A percentile compares a stretch with the other conserved stretches of the same genome.
These are phyloP conservation scores for Massariosphaeria phaeospora DNA, from an alignment of 495 filamentous ascomycete genomes.

Conservation along the genomic window DNA sequence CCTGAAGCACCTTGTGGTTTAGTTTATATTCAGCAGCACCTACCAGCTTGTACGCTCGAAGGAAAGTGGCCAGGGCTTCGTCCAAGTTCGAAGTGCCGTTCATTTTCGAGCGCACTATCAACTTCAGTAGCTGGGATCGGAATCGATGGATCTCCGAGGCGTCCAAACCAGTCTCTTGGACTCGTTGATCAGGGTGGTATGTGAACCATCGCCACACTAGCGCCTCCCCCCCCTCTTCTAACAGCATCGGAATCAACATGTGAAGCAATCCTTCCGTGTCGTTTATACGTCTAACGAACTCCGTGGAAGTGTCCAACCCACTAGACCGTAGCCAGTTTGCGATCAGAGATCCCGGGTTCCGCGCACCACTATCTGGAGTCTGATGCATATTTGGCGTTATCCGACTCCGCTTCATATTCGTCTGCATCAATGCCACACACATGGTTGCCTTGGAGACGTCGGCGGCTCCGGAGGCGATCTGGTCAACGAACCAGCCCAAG, in stretches of 20 bases:
- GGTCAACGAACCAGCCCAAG: conserved; percentile 23
- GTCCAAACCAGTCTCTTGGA: conserved; percentile 7
- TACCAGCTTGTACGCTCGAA: conserved; percentile 2
- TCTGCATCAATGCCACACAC: neutral
- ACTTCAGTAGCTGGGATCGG: neutral
- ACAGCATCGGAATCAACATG: conserved; percentile 2
- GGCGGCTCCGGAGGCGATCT: conserved; percentile 16
- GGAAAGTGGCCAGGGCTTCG: conserved; percentile 7
- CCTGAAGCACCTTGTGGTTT: neutral
- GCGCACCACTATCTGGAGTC: too few species aligned
- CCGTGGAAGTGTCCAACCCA: conserved; percentile 12
- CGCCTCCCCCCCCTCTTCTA: conserved; percentile 7
- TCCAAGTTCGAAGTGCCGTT: neutral
- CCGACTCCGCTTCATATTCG: neutral
- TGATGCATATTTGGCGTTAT: too few species aligned
- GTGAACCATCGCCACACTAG: conserved; percentile 24
- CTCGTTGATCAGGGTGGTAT: neutral
- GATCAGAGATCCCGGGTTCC: conserved; percentile 7
- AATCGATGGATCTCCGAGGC: neutral
- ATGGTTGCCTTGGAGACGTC: conserved; percentile 6
- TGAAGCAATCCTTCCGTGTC: neutral
- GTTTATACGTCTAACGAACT: too few species aligned
- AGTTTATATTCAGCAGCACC: neutral
- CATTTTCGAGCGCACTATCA: neutral
- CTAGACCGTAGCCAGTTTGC: conserved; percentile 23